Conservation (phyloP, 179 eudicot genomes). For the Nepenthes alata region DNA sequence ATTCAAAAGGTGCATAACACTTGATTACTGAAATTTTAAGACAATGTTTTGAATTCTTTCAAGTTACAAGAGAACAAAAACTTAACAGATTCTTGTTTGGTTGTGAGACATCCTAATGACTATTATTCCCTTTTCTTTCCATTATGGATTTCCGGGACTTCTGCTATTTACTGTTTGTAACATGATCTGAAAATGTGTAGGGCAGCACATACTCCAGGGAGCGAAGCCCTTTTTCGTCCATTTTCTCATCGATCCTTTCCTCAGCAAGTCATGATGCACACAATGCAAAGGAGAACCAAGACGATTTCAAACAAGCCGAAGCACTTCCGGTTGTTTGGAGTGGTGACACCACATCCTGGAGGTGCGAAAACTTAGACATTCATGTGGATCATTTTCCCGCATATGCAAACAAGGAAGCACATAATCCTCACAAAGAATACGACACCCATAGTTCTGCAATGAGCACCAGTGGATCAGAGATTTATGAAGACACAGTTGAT, state of each 20-base stretch:
- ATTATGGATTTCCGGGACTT: too few relatives aligned
- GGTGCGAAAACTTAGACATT: slow-evolving; percentile 26
- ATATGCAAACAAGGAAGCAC: slow-evolving; percentile 16
- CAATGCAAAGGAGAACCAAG: slow-evolving; percentile 16
- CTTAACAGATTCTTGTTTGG: not conserved
- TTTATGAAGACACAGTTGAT: slow-evolving; percentile 58
- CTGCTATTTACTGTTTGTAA: slow-evolving; percentile 12
- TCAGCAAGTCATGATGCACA: slow-evolving; percentile 22
- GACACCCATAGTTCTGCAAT: slow-evolving; percentile 31
- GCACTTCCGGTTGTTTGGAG: slow-evolving; percentile 52
- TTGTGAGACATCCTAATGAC: too few relatives aligned
- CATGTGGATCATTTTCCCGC: slow-evolving; percentile 23
- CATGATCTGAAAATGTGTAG: slow-evolving; percentile 31
- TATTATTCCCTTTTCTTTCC: too few relatives aligned
- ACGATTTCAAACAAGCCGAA: slow-evolving; percentile 27
- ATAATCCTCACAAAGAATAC: slow-evolving; percentile 12
- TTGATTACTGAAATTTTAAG: too few relatives aligned
- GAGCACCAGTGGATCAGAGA: slow-evolving; percentile 35
- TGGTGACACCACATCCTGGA: slow-evolving; percentile 24
- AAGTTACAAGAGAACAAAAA: not conserved
- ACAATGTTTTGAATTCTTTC: too few relatives aligned
- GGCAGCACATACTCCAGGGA: slow-evolving; percentile 36
- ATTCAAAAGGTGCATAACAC: too few relatives aligned
- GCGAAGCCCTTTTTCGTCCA: slow-evolving; percentile 39
- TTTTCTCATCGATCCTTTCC: slow-evolving; percentile 40